phyloP scores from a whole-genome alignment of 1,139 yeast genomes.

The Kluyveromyces sp. region DNA sequence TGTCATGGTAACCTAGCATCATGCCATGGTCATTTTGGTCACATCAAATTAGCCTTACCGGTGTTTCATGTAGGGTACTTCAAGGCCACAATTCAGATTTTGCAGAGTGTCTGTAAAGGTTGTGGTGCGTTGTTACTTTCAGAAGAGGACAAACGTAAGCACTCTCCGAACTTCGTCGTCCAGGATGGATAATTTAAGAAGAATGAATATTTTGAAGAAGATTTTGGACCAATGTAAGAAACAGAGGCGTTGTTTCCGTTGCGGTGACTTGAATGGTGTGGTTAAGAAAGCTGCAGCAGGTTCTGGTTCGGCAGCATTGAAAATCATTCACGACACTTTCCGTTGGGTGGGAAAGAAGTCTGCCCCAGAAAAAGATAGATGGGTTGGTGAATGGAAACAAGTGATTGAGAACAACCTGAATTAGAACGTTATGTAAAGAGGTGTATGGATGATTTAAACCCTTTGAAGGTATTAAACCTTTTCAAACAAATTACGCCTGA shows the following conservation, averaged over 20 bases:
- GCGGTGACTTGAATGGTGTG: conserved; percentile 90
- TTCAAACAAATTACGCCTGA: conserved; percentile 79
- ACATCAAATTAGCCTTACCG: conserved; percentile 84
- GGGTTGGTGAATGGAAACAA: conserved; percentile 80
- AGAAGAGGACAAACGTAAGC: conserved; percentile 62
- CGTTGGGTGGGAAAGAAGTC: conserved; percentile 91
- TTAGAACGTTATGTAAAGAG: conserved; percentile 79
- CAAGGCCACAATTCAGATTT: conserved; percentile 79
- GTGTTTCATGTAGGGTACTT: conserved; percentile 97
- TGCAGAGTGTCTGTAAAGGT: conserved; percentile 86
- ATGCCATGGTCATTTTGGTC: conserved; percentile 98
- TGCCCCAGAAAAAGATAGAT: conserved; percentile 73
- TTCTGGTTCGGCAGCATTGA: conserved; percentile 84
- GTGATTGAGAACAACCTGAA: conserved; percentile 68
- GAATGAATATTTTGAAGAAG: conserved; percentile 81
- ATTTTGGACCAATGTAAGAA: conserved; percentile 90
- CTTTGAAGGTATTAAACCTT: conserved; percentile 77
- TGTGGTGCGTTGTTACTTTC: conserved; percentile 76
- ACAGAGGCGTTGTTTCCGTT: conserved; percentile 80
- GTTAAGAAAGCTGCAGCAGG: conserved; percentile 95
- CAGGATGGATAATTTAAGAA: conserved; percentile 81
- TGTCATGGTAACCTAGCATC: conserved; percentile 90
- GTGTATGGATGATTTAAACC: conserved; percentile 90
- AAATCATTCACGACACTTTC: conserved; percentile 91
- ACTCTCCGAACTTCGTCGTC: conserved; percentile 72